Base-by-base conservation (phyloP, 192 early-diverging fungal species). In the Umbelopsis isabellina region DNA sequence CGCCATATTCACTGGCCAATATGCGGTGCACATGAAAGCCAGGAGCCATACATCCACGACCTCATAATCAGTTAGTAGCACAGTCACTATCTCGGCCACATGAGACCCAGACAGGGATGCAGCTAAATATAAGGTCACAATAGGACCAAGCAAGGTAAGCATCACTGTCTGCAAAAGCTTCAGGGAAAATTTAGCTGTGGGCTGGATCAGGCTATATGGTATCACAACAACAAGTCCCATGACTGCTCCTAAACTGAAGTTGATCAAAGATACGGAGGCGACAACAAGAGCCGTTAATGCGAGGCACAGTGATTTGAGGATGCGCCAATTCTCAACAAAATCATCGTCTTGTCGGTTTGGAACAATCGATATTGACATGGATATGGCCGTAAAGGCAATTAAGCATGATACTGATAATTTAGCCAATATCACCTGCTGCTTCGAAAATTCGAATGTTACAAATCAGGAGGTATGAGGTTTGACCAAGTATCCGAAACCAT, bases 211-310 rank as follows among this genome's bases (percentile, higher is more conserved):
- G 55, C 85, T 72, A 71, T 88, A 85, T 7, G 92, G 92, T 13
- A 91, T 72, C 2, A 87, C 82, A 7, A 85, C 82, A 18, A 88
- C 65, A 7, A 84, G 75, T 65, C 87, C 89, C 44, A 86, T 74
- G 16, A 71, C 76, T 4, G 91, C 83, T 0, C 88, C 91, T 64
- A 92, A 67, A 73, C 89, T 91, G 73, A 92, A 91, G 75, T 93
- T 93, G 46, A 92, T 81, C 5, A 89, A 82, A 0, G 91, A 89
- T 4, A 92, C 76, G 8, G 86, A 87, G 2, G 89, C 87, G 25
- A 91, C 83, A 3, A 83, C 66, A 49, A 89, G 75, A 1, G 89
- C 90, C 15, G 88, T 82, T 65, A 88, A 72, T 1, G 86, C 84
- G 2, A 79, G 65, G 35, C 81, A 80, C 27, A 82, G 72, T 33